Base-by-base conservation (phyloP, 345 rosid genomes). In the Aquilaria yunnanensis region DNA sequence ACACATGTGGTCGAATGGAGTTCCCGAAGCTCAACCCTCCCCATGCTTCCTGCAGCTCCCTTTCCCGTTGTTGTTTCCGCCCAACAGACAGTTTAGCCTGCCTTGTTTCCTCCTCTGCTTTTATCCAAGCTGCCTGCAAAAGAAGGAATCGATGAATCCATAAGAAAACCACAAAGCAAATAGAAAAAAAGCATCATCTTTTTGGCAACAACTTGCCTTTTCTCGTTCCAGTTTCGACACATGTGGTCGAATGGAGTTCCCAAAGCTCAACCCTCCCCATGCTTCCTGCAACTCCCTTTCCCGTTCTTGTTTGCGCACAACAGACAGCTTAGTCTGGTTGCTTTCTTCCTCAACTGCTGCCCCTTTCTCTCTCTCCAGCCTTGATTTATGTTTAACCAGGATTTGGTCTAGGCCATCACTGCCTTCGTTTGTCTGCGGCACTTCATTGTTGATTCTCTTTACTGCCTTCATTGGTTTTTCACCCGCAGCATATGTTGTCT, bases 231-330 rank as follows among this genome's bases (percentile, higher is more conserved):
- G 96, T 72, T 77, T 91, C 37, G 96, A 90, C 33, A 82, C 55
- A 72, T 80, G 91, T 5, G 91, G 91, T 41, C 61, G 71, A 41
- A 90, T 74, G 23, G 90, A 84, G 65, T 90, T 86, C 8, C 89
- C 95, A 32, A 94, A 81, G 72, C 90, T 84, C 50, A 94, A 65
- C 52, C 97, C 99, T 70, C 92, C 96, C 97, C 97, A 87, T 65
- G 87, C 80, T 76, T 85, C 96, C 70, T 75, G 84, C 79, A 94
- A 68, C 77, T 94, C 99, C 74, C 71, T 86, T 9, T 86, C 91
- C 67, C 88, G 80, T 49, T 82, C 87, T 76, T 83, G 75, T 81
- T 74, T 86, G 16, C 96, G 91, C 13, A 80, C 66, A 32, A 72
- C 70, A 2, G 69, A 63, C 6, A 61, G 48, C 60, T 73, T 74